A percentile compares a stretch with the other conserved stretches of the same genome.
Conservation (phyloP, 345 rosid genomes). For the Firmiana major region DNA sequence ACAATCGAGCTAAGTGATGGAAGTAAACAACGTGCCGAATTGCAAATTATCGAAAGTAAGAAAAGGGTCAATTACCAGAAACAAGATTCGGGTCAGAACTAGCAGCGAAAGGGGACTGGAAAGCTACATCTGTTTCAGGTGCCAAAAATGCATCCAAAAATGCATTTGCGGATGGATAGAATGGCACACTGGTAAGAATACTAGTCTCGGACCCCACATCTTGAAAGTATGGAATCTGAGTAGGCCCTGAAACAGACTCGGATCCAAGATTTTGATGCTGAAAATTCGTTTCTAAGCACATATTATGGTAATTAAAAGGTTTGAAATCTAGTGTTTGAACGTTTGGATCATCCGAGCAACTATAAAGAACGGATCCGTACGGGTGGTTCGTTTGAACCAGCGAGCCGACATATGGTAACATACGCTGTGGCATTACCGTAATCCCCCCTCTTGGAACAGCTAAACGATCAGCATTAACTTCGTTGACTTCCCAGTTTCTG, state of each 20-base stretch:
- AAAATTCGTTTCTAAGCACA: background rate
- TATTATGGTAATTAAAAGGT: background rate
- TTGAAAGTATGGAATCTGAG: background rate
- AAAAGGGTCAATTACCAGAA: background rate
- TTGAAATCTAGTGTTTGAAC: background rate
- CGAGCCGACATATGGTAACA: background rate
- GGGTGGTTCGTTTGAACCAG: background rate
- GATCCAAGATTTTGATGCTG: background rate
- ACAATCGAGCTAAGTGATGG: background rate
- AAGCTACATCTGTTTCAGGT: background rate
- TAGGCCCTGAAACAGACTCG: background rate
- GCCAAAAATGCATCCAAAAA: background rate
- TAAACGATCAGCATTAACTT: background rate
- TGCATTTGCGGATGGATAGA: background rate
- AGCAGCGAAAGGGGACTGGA: background rate
- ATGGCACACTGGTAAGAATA: background rate
- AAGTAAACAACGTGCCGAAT: background rate
- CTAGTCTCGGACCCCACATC: background rate
- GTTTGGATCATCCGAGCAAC: background rate
- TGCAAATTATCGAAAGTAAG: background rate
- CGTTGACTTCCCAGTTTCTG: background rate
- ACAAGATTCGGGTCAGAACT: background rate
- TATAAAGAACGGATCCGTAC: background rate
- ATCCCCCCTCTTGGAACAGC: background rate
- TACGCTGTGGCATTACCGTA: background rate